Evolutionary conservation across 2,329 filamentous ascomycete species (phyloP).

Genomic region (Pseudocercospora fijiensis): DNA sequence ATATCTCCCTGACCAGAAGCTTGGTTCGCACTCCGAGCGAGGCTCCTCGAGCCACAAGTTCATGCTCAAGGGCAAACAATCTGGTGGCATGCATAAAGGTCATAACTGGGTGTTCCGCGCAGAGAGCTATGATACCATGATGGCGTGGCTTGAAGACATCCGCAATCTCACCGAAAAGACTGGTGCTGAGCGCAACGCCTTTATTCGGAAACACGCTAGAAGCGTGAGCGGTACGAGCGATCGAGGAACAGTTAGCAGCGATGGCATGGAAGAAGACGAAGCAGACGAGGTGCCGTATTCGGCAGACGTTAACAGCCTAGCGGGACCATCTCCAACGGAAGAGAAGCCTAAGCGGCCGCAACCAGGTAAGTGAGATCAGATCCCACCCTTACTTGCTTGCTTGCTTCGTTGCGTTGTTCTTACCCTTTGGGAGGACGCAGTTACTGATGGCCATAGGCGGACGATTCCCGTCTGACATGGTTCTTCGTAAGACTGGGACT

Average conservation of each 20-base stretch:
- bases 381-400: constrained; percentile 31
- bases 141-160: constrained; percentile 94
- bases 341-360: constrained; percentile 65
- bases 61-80: constrained; percentile 93
- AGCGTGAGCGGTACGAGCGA: constrained; percentile 67
- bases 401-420: constrained; percentile 23
- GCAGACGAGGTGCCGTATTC: constrained; percentile 66
- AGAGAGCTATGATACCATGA: constrained; percentile 84
- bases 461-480: constrained; percentile 91
- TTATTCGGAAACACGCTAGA: constrained; percentile 77
- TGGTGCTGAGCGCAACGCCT: constrained; percentile 82
- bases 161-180: constrained; percentile 84
- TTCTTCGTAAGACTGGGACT: constrained; percentile 66
- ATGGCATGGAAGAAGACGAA: constrained; percentile 69
- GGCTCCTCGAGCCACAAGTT: constrained; percentile 93
- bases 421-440: constrained; percentile 16
- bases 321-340: constrained; percentile 40
- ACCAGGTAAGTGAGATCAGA: constrained; percentile 64
- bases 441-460: constrained; percentile 43
- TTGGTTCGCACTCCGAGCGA: constrained; percentile 83
- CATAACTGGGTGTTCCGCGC: constrained; percentile 69
- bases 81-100: constrained; percentile 82
- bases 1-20: constrained; percentile 89
- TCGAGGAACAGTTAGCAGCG: constrained; percentile 62
- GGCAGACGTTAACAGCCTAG: constrained; percentile 52